Conservation (phyloP, 169 alveolate genomes). For the Cryptosporidium muris region DNA sequence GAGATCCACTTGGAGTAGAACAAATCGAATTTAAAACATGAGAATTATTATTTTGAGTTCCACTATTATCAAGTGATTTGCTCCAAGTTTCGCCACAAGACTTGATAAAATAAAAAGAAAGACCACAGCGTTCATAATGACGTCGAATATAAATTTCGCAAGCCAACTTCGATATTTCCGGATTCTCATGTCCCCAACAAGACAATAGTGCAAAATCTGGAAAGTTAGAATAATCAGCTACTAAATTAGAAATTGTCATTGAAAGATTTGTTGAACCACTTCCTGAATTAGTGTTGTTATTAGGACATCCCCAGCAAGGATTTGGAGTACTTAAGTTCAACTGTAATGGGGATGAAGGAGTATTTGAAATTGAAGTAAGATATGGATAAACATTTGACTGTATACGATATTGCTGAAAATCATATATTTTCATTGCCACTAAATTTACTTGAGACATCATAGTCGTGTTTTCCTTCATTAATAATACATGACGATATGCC, state of each 20-base stretch:
- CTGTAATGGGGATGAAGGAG: conserved; percentile 63
- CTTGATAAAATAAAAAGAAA: conserved; percentile 53
- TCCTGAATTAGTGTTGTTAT: not conserved
- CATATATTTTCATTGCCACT: conserved; percentile 32
- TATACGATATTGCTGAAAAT: conserved; percentile 2
- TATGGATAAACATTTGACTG: conserved; percentile 10
- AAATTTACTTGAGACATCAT: conserved; percentile 25
- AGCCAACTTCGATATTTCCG: conserved; percentile 31
- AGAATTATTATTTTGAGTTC: conserved; percentile 6
- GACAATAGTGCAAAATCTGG: conserved; percentile 44
- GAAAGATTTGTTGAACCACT: not conserved
- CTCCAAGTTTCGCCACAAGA: conserved; percentile 37
- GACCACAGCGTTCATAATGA: conserved; percentile 57
- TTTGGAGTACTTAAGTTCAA: conserved; percentile 41
- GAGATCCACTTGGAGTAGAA: conserved; percentile 3
- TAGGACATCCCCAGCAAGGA: conserved; percentile 19
- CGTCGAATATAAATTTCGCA: conserved; percentile 64
- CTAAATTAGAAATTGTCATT: conserved; percentile 15
- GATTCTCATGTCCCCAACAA: conserved; percentile 47
- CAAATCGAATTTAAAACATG: conserved; percentile 1
- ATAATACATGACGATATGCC: conserved; percentile 34
- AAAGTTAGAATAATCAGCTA: conserved; percentile 50
- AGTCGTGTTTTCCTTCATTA: conserved; percentile 48
- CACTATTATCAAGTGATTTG: conserved; percentile 13
- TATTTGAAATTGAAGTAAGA: conserved; percentile 23